These are phyloP conservation scores for Penicillium rolfsii DNA, from an alignment of 2,329 filamentous ascomycete species.

Conservation along the genomic window DNA sequence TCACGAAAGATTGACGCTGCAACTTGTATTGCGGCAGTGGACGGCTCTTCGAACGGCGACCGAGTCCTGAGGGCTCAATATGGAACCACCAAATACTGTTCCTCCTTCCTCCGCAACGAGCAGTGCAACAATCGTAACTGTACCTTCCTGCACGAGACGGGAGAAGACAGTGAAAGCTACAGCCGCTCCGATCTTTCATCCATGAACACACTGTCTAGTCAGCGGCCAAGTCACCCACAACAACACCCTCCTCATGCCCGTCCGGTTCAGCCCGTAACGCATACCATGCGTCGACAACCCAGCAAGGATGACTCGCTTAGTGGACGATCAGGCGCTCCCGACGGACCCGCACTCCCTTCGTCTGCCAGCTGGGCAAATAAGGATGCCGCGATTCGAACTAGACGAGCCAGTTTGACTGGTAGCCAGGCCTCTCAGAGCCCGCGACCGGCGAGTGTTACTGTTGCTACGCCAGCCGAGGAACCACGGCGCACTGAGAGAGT, in stretches of 20 bases:
- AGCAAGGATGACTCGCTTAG: constrained; percentile 71
- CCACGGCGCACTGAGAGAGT: constrained; percentile 39
- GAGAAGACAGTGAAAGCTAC: constrained; percentile 97
- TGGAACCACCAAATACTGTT: constrained; percentile 98
- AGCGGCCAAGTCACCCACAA: constrained; percentile 65
- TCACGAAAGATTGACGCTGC: constrained; percentile 87
- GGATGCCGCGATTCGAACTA: constrained; percentile 66
- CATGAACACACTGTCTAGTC: constrained; percentile 86
- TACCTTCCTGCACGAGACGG: constrained; percentile 97
- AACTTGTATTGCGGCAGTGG: constrained; percentile 86
- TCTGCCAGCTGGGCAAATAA: constrained; percentile 89
- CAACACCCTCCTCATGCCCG: constrained; percentile 51
- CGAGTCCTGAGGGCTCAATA: constrained; percentile 74
- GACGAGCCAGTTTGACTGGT: constrained; percentile 74
- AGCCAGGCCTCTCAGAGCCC: constrained; percentile 83
- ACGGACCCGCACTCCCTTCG: constrained; percentile 87
- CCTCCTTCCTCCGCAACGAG: constrained; percentile 91
- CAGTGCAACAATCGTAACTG: constrained; percentile 93
- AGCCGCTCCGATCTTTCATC: constrained; percentile 92
- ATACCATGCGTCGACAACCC: constrained; percentile 71
- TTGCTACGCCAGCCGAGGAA: constrained; percentile 43
- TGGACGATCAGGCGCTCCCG: constrained; percentile 63
- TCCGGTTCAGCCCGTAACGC: constrained; percentile 56
- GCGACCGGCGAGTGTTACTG: constrained; percentile 57
- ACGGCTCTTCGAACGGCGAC: constrained; percentile 90